Percentiles rank a stretch among this genome's conserved stretches.
Conservation (phyloP, 371 early-diverging fungal genomes). For the Mucor mucedo region DNA sequence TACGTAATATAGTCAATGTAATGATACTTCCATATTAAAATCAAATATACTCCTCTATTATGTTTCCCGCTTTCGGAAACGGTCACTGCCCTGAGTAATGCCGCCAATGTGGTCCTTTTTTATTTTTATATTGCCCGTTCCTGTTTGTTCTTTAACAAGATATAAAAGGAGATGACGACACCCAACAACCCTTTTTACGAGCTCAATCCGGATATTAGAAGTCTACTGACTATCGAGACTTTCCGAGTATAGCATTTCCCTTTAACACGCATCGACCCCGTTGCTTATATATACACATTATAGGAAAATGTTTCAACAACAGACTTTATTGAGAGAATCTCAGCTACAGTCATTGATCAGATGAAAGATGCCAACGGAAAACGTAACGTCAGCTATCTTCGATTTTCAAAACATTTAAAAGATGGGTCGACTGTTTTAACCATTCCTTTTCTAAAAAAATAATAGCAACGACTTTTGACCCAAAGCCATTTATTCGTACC, state of each 20-base stretch:
- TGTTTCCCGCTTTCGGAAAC: too few relatives aligned
- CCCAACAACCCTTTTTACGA: slow-evolving; percentile 28
- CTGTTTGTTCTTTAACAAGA: too few relatives aligned
- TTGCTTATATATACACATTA: background rate
- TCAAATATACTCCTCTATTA: too few relatives aligned
- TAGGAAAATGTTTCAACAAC: slow-evolving; percentile 60
- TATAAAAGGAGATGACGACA: slow-evolving; percentile 2
- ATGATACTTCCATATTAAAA: too few relatives aligned
- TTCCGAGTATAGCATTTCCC: slow-evolving; percentile 20
- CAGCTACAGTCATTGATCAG: slow-evolving; percentile 42
- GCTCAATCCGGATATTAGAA: slow-evolving; percentile 24
- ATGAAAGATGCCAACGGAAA: slow-evolving; percentile 32
- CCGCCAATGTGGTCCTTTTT: too few relatives aligned
- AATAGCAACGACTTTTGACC: slow-evolving; percentile 57
- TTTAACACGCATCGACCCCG: too few relatives aligned
- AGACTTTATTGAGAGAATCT: slow-evolving; percentile 65
- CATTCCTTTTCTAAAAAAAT: background rate
- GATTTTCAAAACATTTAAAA: background rate
- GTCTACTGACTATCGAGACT: slow-evolving; percentile 24
- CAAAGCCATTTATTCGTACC: slow-evolving; percentile 87
- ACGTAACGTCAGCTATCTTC: slow-evolving; percentile 9
- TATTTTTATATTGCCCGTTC: too few relatives aligned
- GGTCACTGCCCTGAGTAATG: too few relatives aligned
- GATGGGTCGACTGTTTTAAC: background rate
- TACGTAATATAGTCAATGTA: too few relatives aligned